phyloP scores from a whole-genome alignment of 805 yeast genomes.

The Cyberlindnera petersonii region DNA sequence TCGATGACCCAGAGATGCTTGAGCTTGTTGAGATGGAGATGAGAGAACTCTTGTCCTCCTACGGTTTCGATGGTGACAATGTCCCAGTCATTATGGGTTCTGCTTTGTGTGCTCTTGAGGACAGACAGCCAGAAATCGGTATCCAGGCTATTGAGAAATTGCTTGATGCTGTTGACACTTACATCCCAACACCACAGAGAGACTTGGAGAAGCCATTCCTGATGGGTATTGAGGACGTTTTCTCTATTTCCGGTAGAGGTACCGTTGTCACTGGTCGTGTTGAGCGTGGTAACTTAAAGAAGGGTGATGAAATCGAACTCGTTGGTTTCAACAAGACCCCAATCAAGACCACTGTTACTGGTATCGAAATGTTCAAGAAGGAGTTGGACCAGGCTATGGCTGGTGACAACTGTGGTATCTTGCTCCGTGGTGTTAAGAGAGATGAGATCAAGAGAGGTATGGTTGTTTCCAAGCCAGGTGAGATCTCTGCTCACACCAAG shows the following conservation, averaged over 20 bases:
- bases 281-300: constrained; percentile 95
- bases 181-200: constrained; percentile 95
- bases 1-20: constrained; percentile 98
- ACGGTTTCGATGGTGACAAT: constrained; percentile 97
- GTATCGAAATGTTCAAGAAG: constrained; percentile 99
- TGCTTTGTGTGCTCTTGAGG: constrained; percentile 94
- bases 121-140: constrained; percentile 86
- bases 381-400: constrained; percentile 97
- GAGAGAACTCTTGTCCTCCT: constrained; percentile 89
- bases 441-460: constrained; percentile 96
- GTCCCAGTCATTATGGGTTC: constrained; percentile 98
- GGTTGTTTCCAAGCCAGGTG: constrained; percentile 91
- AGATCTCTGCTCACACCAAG: constrained; percentile 90
- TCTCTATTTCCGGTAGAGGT: constrained; percentile 99
- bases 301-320: constrained; percentile 97
- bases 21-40: constrained; percentile 99
- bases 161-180: constrained; percentile 87
- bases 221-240: constrained; percentile 96
- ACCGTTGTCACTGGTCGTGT: constrained; percentile 99
- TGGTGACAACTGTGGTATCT: constrained; percentile 98
- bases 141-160: constrained; percentile 75
- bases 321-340: constrained; percentile 88
- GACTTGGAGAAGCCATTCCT: constrained; percentile 94
- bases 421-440: constrained; percentile 97
- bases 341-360: constrained; percentile 91